Percentiles rank a stretch among this genome's conserved stretches.
phyloP scores from a whole-genome alignment of 495 filamentous ascomycete genomes.

The Sphaerosporella brunnea region DNA sequence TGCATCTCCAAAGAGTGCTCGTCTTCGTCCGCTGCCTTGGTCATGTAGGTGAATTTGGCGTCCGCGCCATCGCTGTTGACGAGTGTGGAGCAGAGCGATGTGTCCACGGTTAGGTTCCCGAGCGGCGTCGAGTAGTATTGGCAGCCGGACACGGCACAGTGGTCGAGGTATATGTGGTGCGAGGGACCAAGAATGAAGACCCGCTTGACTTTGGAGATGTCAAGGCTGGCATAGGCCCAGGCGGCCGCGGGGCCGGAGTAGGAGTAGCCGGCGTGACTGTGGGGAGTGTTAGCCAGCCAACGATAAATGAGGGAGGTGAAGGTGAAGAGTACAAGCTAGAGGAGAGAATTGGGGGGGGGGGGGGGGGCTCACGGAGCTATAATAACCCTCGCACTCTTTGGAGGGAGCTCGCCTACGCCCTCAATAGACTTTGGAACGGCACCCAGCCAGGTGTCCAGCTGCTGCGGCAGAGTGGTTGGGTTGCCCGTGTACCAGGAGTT shows the following conservation, averaged over 20 bases:
- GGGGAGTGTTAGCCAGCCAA: too few species aligned
- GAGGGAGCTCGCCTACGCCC: constrained; percentile 42
- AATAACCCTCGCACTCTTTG: constrained; percentile 64
- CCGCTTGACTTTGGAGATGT: constrained; percentile 68
- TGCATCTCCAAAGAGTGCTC: constrained; percentile 98
- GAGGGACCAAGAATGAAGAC: constrained; percentile 91
- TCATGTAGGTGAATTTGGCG: constrained; percentile 54
- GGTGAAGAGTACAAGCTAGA: background rate
- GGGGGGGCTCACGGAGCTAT: constrained; percentile 71
- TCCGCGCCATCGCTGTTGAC: constrained; percentile 42
- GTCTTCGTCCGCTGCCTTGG: constrained; percentile 48
- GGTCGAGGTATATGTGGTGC: constrained; percentile 65
- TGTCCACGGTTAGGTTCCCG: constrained; percentile 61
- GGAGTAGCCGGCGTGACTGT: constrained; percentile 83
- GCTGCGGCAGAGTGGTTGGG: constrained; percentile 37
- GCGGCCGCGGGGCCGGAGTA: constrained; percentile 90
- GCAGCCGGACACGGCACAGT: constrained; percentile 59
- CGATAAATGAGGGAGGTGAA: background rate
- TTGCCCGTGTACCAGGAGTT: constrained; percentile 74
- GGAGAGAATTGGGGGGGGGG: background rate
- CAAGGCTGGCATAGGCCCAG: constrained; percentile 83
- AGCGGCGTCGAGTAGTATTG: constrained; percentile 69
- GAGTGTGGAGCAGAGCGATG: constrained; percentile 43
- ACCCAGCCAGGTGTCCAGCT: constrained; percentile 67
- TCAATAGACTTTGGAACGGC: constrained; percentile 49